A percentile compares a stretch with the other conserved stretches of the same genome.
Conservation (phyloP, 1,284 basidiomycete genomes). For the Rhodotorula sp. region DNA sequence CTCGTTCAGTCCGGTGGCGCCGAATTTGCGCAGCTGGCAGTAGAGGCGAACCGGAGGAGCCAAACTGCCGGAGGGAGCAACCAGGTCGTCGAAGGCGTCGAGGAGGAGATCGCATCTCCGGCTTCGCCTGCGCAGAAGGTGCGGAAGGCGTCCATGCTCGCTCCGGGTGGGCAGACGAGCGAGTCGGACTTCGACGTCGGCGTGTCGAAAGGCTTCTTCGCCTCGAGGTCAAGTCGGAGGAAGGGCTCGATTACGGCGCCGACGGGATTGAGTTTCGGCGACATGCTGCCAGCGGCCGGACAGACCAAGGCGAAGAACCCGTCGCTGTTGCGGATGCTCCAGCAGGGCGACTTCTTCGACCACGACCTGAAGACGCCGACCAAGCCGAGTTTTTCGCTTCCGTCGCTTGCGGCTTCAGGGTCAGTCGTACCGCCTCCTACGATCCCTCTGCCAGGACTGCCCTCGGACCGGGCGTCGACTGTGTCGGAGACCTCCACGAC, state of each 20-base stretch:
- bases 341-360: not conserved
- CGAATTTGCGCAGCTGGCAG: not conserved
- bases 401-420: too few species aligned
- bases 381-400: too few species aligned
- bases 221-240: too few species aligned
- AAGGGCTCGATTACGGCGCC: too few species aligned
- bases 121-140: not conserved
- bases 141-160: too few species aligned
- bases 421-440: not conserved
- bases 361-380: not conserved
- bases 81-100: not conserved
- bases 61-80: not conserved
- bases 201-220: not conserved
- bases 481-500: not conserved
- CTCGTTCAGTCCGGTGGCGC: not conserved
- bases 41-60: conserved; percentile 1
- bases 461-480: not conserved
- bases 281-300: not conserved
- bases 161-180: not conserved
- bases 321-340: too few species aligned
- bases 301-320: not conserved
- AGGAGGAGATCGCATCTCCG: not conserved
- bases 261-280: too few species aligned
- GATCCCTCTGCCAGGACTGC: not conserved
- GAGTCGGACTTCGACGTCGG: not conserved